Base-by-base conservation (phyloP, 805 yeast species). In the Henningerozyma blattae region DNA sequence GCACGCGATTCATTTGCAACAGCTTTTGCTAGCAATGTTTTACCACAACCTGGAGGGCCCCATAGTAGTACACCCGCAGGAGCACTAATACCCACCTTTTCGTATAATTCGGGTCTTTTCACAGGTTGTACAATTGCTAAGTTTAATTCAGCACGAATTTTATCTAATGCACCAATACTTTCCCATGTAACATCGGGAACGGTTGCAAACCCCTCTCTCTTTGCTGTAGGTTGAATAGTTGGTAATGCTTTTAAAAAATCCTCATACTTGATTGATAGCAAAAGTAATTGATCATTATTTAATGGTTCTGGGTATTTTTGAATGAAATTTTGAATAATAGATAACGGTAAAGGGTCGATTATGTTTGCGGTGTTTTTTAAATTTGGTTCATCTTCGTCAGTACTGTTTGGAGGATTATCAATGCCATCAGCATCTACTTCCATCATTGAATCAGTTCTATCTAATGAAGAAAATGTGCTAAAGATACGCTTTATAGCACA, bases 11-110 rank as follows among this genome's bases (percentile, higher is more conserved):
- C 97, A 54, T 89, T 89, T 9, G 98, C 98, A 3, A 91, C 97
- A 2, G 98, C 98, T 50, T 91, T 91, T 1, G 97, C 97, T 19
- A 91, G 64, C 32, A 91, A 65, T 0, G 98, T 91, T 54, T 91
- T 91, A 68, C 98, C 98, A 62, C 97, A 91, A 25, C 98, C 98
- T 3, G 98, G 98, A 2, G 98, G 98, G 0, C 98, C 98, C 98
- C 98, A 91, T 67, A 91, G 70, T 18, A 91, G 61, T 1, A 91
- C 98, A 37, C 98, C 98, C 0, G 95, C 86, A 2, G 97, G 97
- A 0, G 96, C 95, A 35, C 85, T 75, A 28, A 91, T 87, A 56
- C 98, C 98, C 9, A 87, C 96, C 38, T 77, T 75, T 42, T 75
- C 77, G 52, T 82, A 91, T 15, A 89, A 61, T 41, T 89, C 96